A percentile compares a stretch with the other conserved stretches of the same genome.
phyloP scores from a whole-genome alignment of 768 basidiomycete species.

The Psilocybe tampanensis region DNA sequence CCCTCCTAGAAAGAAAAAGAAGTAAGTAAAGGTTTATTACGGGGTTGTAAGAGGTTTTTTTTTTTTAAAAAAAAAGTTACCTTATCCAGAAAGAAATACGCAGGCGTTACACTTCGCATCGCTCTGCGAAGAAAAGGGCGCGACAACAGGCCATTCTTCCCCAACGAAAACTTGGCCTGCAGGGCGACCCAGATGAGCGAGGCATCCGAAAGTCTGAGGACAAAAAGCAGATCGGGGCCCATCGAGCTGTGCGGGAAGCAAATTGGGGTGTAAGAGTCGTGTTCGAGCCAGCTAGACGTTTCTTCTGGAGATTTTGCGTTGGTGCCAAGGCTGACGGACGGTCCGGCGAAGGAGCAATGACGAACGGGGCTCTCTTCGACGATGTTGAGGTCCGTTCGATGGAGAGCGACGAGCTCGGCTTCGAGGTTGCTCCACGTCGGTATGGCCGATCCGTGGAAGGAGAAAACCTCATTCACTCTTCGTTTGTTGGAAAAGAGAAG shows the following conservation, averaged over 20 bases:
- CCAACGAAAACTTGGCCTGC: constrained; percentile 41
- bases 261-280: constrained; percentile 31
- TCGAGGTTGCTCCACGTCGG: constrained; percentile 39
- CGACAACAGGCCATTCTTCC: constrained; percentile 32
- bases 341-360: constrained; percentile 30
- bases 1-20: constrained; percentile 31
- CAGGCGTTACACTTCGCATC: constrained; percentile 44
- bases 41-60: not conserved
- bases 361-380: constrained; percentile 32
- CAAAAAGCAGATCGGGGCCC: constrained; percentile 47
- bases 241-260: constrained; percentile 43
- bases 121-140: constrained; percentile 35
- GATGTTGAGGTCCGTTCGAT: constrained; percentile 22
- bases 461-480: constrained; percentile 37
- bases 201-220: constrained; percentile 36
- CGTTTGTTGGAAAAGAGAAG: constrained; percentile 35
- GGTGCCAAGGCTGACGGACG: constrained; percentile 39
- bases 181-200: constrained; percentile 44
- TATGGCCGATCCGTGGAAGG: constrained; percentile 28
- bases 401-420: constrained; percentile 39
- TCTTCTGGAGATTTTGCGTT: constrained; percentile 37
- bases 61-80: constrained; percentile 19
- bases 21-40: not conserved
- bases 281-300: constrained; percentile 37
- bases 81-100: constrained; percentile 42